Conservation (phyloP, 176 grass and related monocot species). For the Ananas comosus region DNA sequence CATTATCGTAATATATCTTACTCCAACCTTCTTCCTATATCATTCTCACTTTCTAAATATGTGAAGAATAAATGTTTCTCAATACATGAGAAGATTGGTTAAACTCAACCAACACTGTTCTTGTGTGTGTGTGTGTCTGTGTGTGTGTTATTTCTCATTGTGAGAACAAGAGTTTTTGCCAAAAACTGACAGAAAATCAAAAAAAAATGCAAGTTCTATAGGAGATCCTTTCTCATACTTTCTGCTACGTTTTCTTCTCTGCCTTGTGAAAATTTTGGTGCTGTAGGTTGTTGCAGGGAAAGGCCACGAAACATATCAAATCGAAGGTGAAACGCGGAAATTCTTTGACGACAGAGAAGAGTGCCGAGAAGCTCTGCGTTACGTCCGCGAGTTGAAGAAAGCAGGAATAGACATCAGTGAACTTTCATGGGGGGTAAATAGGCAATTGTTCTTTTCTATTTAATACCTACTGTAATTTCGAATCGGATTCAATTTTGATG, state of each 20-base stretch:
- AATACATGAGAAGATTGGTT: neutral
- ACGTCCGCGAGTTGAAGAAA: neutral
- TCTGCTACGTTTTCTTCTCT: neutral
- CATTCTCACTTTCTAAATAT: neutral
- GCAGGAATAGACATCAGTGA: slow-evolving; percentile 4
- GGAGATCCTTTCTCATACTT: neutral
- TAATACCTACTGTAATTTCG: neutral
- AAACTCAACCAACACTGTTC: neutral
- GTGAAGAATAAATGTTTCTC: neutral
- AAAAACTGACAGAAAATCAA: neutral
- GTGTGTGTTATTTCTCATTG: neutral
- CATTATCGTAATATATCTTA: slow-evolving; percentile 4
- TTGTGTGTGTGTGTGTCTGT: neutral
- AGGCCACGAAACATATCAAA: slow-evolving; percentile 14
- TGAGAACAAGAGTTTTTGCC: neutral
- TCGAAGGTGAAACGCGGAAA: neutral
- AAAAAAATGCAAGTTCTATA: neutral
- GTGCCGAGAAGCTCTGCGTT: neutral
- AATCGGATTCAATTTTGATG: neutral
- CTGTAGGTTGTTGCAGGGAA: slow-evolving; percentile 9
- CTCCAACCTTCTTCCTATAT: neutral
- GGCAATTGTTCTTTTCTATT: neutral
- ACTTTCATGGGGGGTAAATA: neutral
- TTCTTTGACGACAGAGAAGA: slow-evolving; percentile 8
- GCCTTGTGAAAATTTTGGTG: neutral